Conservation (phyloP, 345 rosid species). For the Aegle marmelos region DNA sequence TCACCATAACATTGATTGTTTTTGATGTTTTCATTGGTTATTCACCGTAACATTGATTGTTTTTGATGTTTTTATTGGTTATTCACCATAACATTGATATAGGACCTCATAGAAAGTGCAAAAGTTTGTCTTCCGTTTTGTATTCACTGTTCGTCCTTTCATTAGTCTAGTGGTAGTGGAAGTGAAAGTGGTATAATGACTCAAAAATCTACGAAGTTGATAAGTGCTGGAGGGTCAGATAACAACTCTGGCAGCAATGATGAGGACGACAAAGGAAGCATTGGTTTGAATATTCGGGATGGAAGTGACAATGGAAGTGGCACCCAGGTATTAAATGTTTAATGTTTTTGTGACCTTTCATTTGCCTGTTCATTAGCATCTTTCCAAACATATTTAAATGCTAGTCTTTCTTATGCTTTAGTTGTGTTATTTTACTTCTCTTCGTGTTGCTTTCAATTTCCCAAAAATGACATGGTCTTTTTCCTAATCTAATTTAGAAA, state of each 20-base stretch:
- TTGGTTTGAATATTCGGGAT: constrained; percentile 19
- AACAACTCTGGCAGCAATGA: constrained; percentile 32
- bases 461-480: neutral
- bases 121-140: constrained; percentile 9
- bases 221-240: constrained; percentile 22
- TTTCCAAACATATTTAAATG: neutral
- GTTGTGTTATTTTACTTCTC: constrained; percentile 5
- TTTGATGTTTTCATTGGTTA: neutral
- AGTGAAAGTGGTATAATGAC: constrained; percentile 31
- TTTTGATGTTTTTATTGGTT: neutral
- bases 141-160: constrained; percentile 26
- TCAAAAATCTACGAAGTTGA: constrained; percentile 21
- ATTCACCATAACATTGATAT: constrained; percentile 3
- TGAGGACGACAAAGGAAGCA: constrained; percentile 28
- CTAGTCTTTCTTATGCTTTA: neutral
- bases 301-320: constrained; percentile 43
- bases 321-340: constrained; percentile 21
- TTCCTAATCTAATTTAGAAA: neutral
- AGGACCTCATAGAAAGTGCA: constrained; percentile 2
- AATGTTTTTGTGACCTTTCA: neutral
- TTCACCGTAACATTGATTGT: too few species aligned
- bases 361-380: neutral
- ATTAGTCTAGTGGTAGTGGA: constrained; percentile 34
- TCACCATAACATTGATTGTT: neutral
- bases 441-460: neutral